Evolutionary conservation across 139 green algal species (phyloP).

Genomic region (Chlamydomonas schloesseri): DNA sequence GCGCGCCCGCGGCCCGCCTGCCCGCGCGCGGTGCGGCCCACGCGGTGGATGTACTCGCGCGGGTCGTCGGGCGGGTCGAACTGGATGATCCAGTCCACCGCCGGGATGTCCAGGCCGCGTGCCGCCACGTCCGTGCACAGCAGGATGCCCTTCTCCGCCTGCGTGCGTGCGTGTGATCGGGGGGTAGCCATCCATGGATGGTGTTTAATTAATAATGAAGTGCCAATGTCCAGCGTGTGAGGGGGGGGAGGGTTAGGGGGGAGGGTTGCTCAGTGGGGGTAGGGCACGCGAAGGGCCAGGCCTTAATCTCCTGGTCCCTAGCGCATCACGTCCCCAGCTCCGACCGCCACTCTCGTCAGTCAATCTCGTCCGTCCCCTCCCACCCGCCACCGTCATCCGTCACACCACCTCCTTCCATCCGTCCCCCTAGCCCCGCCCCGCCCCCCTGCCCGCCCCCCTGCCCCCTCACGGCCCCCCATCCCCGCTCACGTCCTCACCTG

Average conservation of each 20-base stretch:
- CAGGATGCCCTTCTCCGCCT: slow-evolving; percentile 90
- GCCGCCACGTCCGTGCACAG: slow-evolving; percentile 99
- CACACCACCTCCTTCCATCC: not conserved
- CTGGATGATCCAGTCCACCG: slow-evolving; percentile 99
- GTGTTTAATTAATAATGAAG: too few relatives aligned
- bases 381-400: too few relatives aligned
- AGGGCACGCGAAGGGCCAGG: too few relatives aligned
- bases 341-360: too few relatives aligned
- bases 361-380: too few relatives aligned
- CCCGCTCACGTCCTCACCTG: slow-evolving; percentile 47
- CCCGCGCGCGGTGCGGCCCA: slow-evolving; percentile 94
- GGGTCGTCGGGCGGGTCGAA: slow-evolving; percentile 98
- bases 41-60: slow-evolving; percentile 94
- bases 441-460: not conserved
- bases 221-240: too few relatives aligned
- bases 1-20: slow-evolving; percentile 86
- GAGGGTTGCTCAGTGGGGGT: too few relatives aligned
- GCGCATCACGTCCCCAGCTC: too few relatives aligned
- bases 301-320: too few relatives aligned
- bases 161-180: not conserved
- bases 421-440: too few relatives aligned
- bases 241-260: too few relatives aligned
- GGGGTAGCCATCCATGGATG: too few relatives aligned
- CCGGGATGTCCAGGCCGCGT: slow-evolving; percentile 96
- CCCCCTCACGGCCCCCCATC: not conserved